Conservation (phyloP, 192 early-diverging fungal genomes). For the Kickxella alabastrina region DNA sequence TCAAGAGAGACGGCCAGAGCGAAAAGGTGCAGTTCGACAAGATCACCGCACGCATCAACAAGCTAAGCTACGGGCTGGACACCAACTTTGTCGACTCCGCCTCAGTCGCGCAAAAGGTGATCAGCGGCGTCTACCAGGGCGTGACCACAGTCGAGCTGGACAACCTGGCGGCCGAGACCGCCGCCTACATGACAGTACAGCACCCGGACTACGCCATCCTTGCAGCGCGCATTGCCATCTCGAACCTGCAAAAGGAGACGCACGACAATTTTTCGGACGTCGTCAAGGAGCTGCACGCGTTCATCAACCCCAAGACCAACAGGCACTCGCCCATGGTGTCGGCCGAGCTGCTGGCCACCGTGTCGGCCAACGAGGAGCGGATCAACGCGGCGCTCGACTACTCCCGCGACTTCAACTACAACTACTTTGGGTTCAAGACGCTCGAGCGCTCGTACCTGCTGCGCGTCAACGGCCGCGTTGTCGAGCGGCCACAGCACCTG, state of each 20-base stretch:
- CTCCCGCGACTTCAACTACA: constrained; percentile 96
- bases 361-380: constrained; percentile 70
- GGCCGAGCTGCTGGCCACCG: constrained; percentile 62
- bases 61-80: constrained; percentile 92
- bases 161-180: constrained; percentile 95
- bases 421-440: constrained; percentile 99
- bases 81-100: constrained; percentile 87
- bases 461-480: constrained; percentile 78
- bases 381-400: constrained; percentile 97
- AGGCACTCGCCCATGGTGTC: constrained; percentile 91
- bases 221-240: constrained; percentile 93
- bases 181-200: constrained; percentile 79
- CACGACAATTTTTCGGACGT: constrained; percentile 78
- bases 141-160: constrained; percentile 96
- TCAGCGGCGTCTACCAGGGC: constrained; percentile 93
- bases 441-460: constrained; percentile 95
- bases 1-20: constrained; percentile 70
- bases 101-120: constrained; percentile 89
- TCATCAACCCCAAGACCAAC: constrained; percentile 85
- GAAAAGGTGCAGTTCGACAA: constrained; percentile 98
- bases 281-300: constrained; percentile 79
- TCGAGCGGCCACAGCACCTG: constrained; percentile 96
- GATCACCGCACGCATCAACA: constrained; percentile 85
- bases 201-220: constrained; percentile 96
- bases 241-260: constrained; percentile 88